Conservation (phyloP, 2,329 filamentous ascomycete species). For the Trichoderma gracile region DNA sequence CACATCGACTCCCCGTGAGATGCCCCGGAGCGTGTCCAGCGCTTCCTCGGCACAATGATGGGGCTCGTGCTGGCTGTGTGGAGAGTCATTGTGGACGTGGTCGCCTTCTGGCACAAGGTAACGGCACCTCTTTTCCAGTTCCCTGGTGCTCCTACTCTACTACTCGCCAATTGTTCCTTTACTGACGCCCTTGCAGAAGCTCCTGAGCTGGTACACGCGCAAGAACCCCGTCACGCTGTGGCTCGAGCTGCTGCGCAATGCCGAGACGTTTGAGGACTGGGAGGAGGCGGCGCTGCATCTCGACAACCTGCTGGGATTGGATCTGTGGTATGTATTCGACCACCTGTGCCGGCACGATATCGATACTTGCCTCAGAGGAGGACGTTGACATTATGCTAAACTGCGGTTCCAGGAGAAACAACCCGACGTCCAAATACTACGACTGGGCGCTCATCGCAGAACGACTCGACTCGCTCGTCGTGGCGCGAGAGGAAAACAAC, state of each 20-base stretch:
- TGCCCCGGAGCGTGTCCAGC: slow-evolving; percentile 37
- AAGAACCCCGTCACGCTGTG: slow-evolving; percentile 66
- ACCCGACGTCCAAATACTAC: slow-evolving; percentile 77
- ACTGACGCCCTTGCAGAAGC: slow-evolving; percentile 55
- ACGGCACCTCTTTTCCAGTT: slow-evolving; percentile 18
- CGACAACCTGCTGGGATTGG: slow-evolving; percentile 78
- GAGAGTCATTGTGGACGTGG: slow-evolving; percentile 61
- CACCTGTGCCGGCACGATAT: too few species aligned
- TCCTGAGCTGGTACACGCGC: slow-evolving; percentile 65
- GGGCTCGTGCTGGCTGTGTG: slow-evolving; percentile 52
- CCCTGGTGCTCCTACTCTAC: too few species aligned
- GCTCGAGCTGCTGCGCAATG: slow-evolving; percentile 64
- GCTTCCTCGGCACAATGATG: slow-evolving; percentile 43
- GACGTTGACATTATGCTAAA: too few species aligned
- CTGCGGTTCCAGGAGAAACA: slow-evolving; percentile 67
- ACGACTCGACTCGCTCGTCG: slow-evolving; percentile 69
- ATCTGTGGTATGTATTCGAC: slow-evolving; percentile 64
- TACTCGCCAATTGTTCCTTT: too few species aligned
- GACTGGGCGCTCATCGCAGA: slow-evolving; percentile 83
- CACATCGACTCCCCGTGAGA: slow-evolving; percentile 28
- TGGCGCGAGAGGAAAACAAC: slow-evolving; percentile 69
- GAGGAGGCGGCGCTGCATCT: slow-evolving; percentile 78
- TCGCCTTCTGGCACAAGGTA: slow-evolving; percentile 64
- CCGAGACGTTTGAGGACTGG: slow-evolving; percentile 80
- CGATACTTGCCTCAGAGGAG: too few species aligned